These are phyloP conservation scores for Colletotrichum tanaceti DNA, from an alignment of 2,329 filamentous ascomycete genomes.

Conservation along the genomic window DNA sequence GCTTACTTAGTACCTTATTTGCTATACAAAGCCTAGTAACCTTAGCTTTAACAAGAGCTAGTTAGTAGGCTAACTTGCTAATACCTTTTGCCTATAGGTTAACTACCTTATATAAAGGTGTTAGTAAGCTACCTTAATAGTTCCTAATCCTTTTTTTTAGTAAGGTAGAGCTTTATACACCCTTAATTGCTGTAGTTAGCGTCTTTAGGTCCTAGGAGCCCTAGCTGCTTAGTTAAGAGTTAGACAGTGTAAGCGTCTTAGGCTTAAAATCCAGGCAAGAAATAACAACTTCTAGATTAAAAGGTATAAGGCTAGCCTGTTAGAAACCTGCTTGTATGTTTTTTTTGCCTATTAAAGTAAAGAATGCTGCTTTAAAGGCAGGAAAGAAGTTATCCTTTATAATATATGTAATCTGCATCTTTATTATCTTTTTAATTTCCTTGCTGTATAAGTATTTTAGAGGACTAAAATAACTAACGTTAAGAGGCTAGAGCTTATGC, in stretches of 20 bases:
- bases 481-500: background rate
- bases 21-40: too few species aligned
- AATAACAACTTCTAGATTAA: constrained; percentile 7
- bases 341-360: too few species aligned
- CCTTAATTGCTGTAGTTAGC: background rate
- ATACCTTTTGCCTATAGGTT: too few species aligned
- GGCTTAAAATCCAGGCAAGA: constrained; percentile 1
- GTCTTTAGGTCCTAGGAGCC: background rate
- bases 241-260: background rate
- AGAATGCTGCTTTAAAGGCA: too few species aligned
- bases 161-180: constrained; percentile 4
- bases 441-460: background rate
- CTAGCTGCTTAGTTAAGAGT: background rate
- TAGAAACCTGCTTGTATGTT: background rate
- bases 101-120: too few species aligned
- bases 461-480: background rate
- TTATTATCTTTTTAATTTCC: too few species aligned
- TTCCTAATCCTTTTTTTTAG: background rate
- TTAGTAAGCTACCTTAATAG: too few species aligned
- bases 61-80: too few species aligned
- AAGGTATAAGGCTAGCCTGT: background rate
- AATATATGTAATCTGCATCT: too few species aligned
- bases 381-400: too few species aligned
- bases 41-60: too few species aligned
- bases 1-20: too few species aligned